Percentiles rank a stretch among this genome's conserved stretches.
Evolutionary conservation across 2,329 filamentous ascomycete species (phyloP).

Genomic region (Diplodia sapinea): DNA sequence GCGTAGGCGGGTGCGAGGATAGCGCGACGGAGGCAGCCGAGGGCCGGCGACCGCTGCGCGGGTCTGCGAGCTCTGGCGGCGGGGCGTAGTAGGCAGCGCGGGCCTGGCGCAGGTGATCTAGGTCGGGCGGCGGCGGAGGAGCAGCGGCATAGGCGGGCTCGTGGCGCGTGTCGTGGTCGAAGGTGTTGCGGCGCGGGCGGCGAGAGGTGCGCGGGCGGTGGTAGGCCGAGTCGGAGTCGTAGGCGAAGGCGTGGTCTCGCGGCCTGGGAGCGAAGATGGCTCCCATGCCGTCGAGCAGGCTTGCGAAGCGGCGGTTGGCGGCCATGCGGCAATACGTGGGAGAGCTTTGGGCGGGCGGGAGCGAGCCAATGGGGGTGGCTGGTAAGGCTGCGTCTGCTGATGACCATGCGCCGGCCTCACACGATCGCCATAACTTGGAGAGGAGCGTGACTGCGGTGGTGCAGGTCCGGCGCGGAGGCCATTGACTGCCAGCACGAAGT

Average conservation of each 20-base stretch:
- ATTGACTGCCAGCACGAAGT: neutral
- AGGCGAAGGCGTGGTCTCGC: neutral
- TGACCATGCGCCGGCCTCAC: slow-evolving; percentile 21
- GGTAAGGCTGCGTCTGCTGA: neutral
- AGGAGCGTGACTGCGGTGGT: neutral
- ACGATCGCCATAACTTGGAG: neutral
- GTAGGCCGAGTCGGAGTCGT: neutral
- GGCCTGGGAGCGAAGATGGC: slow-evolving; percentile 25
- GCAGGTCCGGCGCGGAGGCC: neutral
- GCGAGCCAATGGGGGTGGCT: slow-evolving; percentile 28
- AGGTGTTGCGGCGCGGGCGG: slow-evolving; percentile 21
- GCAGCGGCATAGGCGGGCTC: neutral
- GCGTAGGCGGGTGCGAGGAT: neutral
- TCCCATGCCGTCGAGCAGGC: slow-evolving; percentile 24
- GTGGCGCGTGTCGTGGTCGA: neutral
- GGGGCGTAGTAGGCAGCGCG: slow-evolving; percentile 48
- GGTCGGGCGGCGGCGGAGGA: slow-evolving; percentile 38
- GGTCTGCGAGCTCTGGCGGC: slow-evolving; percentile 36
- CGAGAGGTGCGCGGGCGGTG: slow-evolving; percentile 9
- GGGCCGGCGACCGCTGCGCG: slow-evolving; percentile 25
- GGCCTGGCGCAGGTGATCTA: slow-evolving; percentile 49
- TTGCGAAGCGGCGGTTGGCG: neutral
- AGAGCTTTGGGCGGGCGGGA: slow-evolving; percentile 27
- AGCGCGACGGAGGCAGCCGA: neutral
- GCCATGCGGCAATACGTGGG: slow-evolving; percentile 21